Evolutionary conservation across 306 rosid species (phyloP).

Genomic region (Mimosa bimucronata): DNA sequence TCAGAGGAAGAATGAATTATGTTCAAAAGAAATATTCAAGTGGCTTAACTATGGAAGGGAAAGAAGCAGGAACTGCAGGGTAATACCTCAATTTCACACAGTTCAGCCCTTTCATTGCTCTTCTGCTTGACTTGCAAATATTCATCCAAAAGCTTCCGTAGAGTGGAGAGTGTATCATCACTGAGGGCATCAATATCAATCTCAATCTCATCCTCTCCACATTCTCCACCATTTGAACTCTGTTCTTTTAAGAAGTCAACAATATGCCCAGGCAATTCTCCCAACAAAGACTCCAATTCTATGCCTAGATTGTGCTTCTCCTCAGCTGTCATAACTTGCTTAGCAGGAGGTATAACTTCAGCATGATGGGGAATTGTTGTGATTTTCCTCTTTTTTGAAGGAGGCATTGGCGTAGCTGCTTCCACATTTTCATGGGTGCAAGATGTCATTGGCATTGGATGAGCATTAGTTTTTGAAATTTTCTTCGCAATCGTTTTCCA

Average conservation of each 20-base stretch:
- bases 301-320: constrained; percentile 65
- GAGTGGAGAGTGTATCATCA: constrained; percentile 66
- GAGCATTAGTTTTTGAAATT: constrained; percentile 51
- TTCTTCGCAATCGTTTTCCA: constrained; percentile 84
- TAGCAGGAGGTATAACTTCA: constrained; percentile 56
- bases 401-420: constrained; percentile 51
- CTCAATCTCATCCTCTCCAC: constrained; percentile 83
- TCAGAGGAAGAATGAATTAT: constrained; percentile 14
- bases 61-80: constrained; percentile 22
- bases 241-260: constrained; percentile 75
- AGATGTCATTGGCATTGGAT: constrained; percentile 46
- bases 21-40: constrained; percentile 8
- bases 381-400: constrained; percentile 68
- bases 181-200: constrained; percentile 79
- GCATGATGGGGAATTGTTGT: constrained; percentile 48
- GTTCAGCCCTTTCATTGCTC: constrained; percentile 54
- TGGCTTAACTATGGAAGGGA: constrained; percentile 19
- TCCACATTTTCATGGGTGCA: constrained; percentile 41
- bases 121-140: constrained; percentile 59
- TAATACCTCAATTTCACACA: constrained; percentile 79
- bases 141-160: constrained; percentile 72
- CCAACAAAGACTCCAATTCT: constrained; percentile 72
- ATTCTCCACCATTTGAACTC: constrained; percentile 66
- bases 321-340: constrained; percentile 61
- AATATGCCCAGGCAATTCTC: constrained; percentile 71